Evolutionary conservation across 2,329 filamentous ascomycete species (phyloP), one percentile per base, ranked within the genome.

Genomic region (Aspergillus japonicus): DNA sequence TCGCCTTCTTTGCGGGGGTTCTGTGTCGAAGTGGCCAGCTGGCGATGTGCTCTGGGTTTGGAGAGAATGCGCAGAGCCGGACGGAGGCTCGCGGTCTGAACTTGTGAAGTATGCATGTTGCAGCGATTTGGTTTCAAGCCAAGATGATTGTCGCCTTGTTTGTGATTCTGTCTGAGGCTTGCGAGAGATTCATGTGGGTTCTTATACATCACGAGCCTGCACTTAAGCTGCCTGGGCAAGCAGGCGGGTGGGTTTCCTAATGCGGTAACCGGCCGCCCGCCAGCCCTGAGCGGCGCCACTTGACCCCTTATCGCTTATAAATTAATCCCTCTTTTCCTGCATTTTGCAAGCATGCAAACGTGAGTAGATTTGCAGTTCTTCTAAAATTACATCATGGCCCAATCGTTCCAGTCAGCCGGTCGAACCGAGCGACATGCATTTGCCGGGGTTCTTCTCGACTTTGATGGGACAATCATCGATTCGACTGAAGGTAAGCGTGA

Each of bases 1-100:
- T 64, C 60, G 31, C 62, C 60, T 39, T 62, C 57, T 55, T 60
- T 53, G 10, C 56, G 56, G 29, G 35, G 14, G 12, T 21, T 24
- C 47, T 21, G 47, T 14, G 47, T 24, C 21, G 23, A 8, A 23
- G 47, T 49, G 19, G 47, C 47, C n/a, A 49, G 19, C 21, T 49
- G 47, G 5, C 47, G 33, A 35, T 35, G 21, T 49, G 47, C 23
- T 11, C 23, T 21, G 5, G 47, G 19, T 49, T 21, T 49, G 10
- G 47, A 14, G 19, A 49, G 47, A 14, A 24, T 49, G 21, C 19
- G 47, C 47, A 49, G 23, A 23, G 47, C 47, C 47, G 47, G 47
- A 14, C 47, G 47, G 24, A 49, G 47, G 24, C 47, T 24, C 12
- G 33, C 33, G 11, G 11, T 16, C 33, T 35, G 33, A 16, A 35